Percentiles rank a stretch among this genome's conserved stretches.
These are phyloP conservation scores for Tolypocladium cylindrosporum DNA, from an alignment of 2,329 filamentous ascomycete species.

Conservation along the genomic window DNA sequence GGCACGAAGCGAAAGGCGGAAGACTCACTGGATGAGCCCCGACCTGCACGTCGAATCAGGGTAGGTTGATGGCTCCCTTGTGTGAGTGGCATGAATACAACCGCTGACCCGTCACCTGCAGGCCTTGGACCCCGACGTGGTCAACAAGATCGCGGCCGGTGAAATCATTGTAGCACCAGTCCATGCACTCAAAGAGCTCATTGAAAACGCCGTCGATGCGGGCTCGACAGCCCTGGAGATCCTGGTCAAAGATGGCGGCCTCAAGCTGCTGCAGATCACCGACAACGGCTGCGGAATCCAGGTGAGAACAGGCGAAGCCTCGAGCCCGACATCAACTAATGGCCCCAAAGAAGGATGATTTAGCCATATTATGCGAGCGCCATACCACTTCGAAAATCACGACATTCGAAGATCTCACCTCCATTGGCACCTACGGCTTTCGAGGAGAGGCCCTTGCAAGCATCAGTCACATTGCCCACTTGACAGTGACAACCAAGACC, in stretches of 20 bases:
- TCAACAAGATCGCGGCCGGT: slow-evolving; percentile 97
- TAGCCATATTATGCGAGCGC: slow-evolving; percentile 85
- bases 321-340: background rate
- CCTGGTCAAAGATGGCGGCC: slow-evolving; percentile 83
- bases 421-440: slow-evolving; percentile 95
- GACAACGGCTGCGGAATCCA: slow-evolving; percentile 96
- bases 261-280: slow-evolving; percentile 92
- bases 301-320: slow-evolving; percentile 35
- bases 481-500: slow-evolving; percentile 90
- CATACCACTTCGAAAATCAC: slow-evolving; percentile 97
- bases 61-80: slow-evolving; percentile 18
- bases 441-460: slow-evolving; percentile 91
- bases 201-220: slow-evolving; percentile 97
- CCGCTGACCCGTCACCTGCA: slow-evolving; percentile 23
- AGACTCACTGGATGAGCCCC: slow-evolving; percentile 23
- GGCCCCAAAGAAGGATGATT: slow-evolving; percentile 63
- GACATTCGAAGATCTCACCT: slow-evolving; percentile 80
- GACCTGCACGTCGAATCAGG: slow-evolving; percentile 38
- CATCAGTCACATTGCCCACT: slow-evolving; percentile 95
- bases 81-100: background rate
- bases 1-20: slow-evolving; percentile 42
- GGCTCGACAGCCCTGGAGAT: slow-evolving; percentile 87
- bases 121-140: slow-evolving; percentile 82
- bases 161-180: slow-evolving; percentile 98
- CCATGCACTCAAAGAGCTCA: slow-evolving; percentile 89